Conservation (phyloP, 2,329 filamentous ascomycete species). For the Neoscytalidium dimidiatum region DNA sequence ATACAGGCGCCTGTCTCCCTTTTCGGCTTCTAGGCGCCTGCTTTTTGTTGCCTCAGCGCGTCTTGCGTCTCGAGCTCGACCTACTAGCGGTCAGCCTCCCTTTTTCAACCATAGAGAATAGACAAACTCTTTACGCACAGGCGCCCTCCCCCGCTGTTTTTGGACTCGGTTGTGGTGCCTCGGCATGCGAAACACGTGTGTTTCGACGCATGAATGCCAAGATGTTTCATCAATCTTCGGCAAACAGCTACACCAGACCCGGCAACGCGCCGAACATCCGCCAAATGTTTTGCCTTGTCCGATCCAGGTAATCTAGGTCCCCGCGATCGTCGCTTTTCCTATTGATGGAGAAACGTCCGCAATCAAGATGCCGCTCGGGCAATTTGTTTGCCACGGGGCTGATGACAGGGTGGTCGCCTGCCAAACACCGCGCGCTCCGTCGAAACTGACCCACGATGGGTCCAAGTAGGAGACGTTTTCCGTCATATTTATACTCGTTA, state of each 20-base stretch:
- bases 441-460: neutral
- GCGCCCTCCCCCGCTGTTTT: neutral
- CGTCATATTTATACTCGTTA: slow-evolving; percentile 10
- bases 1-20: neutral
- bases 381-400: neutral
- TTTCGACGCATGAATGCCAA: slow-evolving; percentile 17
- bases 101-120: slow-evolving; percentile 7
- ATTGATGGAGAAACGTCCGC: slow-evolving; percentile 15
- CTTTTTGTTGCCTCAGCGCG: neutral
- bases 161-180: slow-evolving; percentile 1
- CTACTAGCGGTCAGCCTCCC: neutral
- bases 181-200: slow-evolving; percentile 10
- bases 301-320: neutral
- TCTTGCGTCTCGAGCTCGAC: neutral
- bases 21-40: neutral
- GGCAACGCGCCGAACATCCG: slow-evolving; percentile 7
- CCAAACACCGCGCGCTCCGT: neutral
- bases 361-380: slow-evolving; percentile 2
- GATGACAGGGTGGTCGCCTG: slow-evolving; percentile 2
- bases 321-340: slow-evolving; percentile 6
- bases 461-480: neutral
- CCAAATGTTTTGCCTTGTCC: neutral
- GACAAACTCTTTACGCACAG: neutral
- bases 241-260: neutral
- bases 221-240: slow-evolving; percentile 16